Evolutionary conservation across 2,329 filamentous ascomycete species (phyloP), one percentile per base, ranked within the genome.

Genomic region (Hypomyces perniciosus): DNA sequence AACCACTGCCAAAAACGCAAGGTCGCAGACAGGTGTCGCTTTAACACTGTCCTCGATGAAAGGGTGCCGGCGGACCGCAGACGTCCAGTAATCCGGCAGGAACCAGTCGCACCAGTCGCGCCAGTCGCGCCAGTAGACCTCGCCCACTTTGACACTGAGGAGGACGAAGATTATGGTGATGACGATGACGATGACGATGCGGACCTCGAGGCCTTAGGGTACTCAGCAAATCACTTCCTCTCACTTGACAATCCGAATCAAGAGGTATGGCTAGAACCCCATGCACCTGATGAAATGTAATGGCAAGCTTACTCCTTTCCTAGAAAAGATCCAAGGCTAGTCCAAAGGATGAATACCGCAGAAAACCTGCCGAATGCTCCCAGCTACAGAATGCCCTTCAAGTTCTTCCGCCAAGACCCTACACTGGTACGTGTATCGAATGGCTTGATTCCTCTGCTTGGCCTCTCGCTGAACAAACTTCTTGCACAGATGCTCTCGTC

Each of bases 1-100:
- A 66, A 65, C 45, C 68, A 70, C 49, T 71, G 68, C 50, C 65
- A 67, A 52, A 69, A 69, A 51, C 67, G 68, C 54, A 68, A 70
- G 50, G 66, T 70, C 29, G 62, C 64, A 40, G 62, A 68, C 50
- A 64, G 64, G 54, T 71, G 68, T 50, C 60, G 60, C 38, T 71
- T 70, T 29, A 41, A 29, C n/a, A 44, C 48, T 4, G 33, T 51
- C 20, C 48, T 54, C n/a, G 48, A 54, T 28, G 40, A 43, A 6
- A 44, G 42, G 30, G n/a, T 48, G 1, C 26, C 48, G 3, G 44
- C 41, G 13, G 48, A 41, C 6, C 31, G 39, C 28, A 42, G n/a
- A 10, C 29, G 41, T 28, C 44, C 38, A 13, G 33, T 44, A 7
- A 33, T 43, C 8, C n/a, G 37, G 13, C 40, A 31, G 4, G 4